Evolutionary conservation across 805 yeast species (phyloP).

Genomic region (Spathaspora boniae): DNA sequence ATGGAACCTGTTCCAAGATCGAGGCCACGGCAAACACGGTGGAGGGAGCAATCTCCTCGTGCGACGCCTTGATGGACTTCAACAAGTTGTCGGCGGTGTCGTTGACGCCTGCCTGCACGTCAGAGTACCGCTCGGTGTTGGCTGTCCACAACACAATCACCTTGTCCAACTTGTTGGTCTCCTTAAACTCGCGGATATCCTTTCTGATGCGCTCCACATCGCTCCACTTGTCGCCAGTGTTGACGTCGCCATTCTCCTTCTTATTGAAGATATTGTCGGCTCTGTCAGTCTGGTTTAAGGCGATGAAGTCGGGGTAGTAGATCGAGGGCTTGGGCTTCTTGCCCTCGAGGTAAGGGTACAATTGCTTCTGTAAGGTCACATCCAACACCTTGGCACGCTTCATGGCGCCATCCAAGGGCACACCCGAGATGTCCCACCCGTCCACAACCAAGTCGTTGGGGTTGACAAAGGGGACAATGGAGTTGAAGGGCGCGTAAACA

Average conservation of each 20-base stretch:
- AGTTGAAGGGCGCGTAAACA: conserved; percentile 88
- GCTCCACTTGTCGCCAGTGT: conserved; percentile 70
- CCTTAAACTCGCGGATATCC: conserved; percentile 79
- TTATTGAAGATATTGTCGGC: conserved; percentile 83
- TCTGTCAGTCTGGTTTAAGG: conserved; percentile 87
- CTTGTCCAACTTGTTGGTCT: conserved; percentile 68
- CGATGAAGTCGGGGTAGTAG: conserved; percentile 95
- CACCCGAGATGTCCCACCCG: conserved; percentile 91
- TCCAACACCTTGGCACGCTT: conserved; percentile 84
- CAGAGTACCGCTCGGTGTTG: conserved; percentile 91
- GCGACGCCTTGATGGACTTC: conserved; percentile 69
- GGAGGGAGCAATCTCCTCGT: conserved; percentile 84
- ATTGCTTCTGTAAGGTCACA: conserved; percentile 74
- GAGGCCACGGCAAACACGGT: conserved; percentile 93
- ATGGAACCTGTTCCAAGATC: conserved; percentile 82
- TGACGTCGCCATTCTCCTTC: conserved; percentile 43
- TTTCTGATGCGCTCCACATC: conserved; percentile 84
- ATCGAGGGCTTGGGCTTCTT: conserved; percentile 76
- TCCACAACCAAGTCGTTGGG: conserved; percentile 89
- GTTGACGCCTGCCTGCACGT: conserved; percentile 72
- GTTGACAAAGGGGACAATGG: conserved; percentile 79
- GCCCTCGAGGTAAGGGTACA: conserved; percentile 58
- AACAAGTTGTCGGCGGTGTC: conserved; percentile 83
- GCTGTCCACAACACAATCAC: conserved; percentile 96
- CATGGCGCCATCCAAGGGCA: conserved; percentile 73